A percentile compares a stretch with the other conserved stretches of the same genome.
phyloP scores from a whole-genome alignment of 176 grass and related monocot genomes.

The Triticum dicoccoides region DNA sequence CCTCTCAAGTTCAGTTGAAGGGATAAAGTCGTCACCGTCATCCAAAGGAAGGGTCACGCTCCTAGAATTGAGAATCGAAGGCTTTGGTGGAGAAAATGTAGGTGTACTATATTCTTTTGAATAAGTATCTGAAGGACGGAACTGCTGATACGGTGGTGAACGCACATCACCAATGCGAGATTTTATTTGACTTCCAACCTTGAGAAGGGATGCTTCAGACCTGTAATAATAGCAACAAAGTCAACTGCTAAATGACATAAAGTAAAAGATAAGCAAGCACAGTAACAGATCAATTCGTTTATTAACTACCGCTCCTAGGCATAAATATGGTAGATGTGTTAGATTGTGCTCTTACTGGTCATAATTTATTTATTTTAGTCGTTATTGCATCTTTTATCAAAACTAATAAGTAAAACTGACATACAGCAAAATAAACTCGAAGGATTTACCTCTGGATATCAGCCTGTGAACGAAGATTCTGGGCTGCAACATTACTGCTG shows the following conservation, averaged over 20 bases:
- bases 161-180: slow-evolving; percentile 20
- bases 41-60: slow-evolving; percentile 16
- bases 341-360: background rate
- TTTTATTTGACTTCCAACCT: slow-evolving; percentile 38
- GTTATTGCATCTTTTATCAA: background rate
- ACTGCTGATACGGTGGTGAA: slow-evolving; percentile 36
- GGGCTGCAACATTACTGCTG: slow-evolving; percentile 25
- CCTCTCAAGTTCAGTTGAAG: slow-evolving; percentile 56
- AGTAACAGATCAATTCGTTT: slow-evolving; percentile 4
- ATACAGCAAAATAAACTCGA: slow-evolving; percentile 31
- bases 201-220: slow-evolving; percentile 39
- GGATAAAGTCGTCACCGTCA: slow-evolving; percentile 27
- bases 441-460: slow-evolving; percentile 50
- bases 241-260: background rate
- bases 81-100: slow-evolving; percentile 41
- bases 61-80: slow-evolving; percentile 30
- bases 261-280: background rate
- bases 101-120: slow-evolving; percentile 27
- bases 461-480: slow-evolving; percentile 40
- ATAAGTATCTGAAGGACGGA: background rate
- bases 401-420: slow-evolving; percentile 25
- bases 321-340: background rate
- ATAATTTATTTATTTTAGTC: background rate
- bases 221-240: slow-evolving; percentile 35
- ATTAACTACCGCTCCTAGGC: background rate